phyloP scores from a whole-genome alignment of 148 eudicot species.

The Diospyros kaki region DNA sequence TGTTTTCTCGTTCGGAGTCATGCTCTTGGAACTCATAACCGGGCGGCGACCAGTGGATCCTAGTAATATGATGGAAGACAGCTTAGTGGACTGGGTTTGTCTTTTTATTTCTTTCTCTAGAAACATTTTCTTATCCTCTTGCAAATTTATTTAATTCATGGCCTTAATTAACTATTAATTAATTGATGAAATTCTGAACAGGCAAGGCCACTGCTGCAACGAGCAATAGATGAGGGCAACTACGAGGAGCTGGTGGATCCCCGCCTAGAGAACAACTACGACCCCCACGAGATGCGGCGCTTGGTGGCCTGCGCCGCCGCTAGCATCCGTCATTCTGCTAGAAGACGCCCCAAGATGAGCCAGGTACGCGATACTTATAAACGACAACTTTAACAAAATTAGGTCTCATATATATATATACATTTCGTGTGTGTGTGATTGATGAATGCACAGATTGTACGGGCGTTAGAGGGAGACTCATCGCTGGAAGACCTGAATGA shows the following conservation, averaged over 20 bases:
- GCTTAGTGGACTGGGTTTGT: slow-evolving; percentile 80
- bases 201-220: slow-evolving; percentile 39
- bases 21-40: slow-evolving; percentile 77
- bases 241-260: slow-evolving; percentile 35
- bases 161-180: too few species aligned
- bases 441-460: slow-evolving; percentile 48
- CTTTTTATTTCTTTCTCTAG: not conserved
- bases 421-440: too few species aligned
- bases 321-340: slow-evolving; percentile 54
- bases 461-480: slow-evolving; percentile 69
- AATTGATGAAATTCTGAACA: not conserved
- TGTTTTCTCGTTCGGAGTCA: slow-evolving; percentile 83
- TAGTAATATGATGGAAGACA: slow-evolving; percentile 66
- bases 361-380: slow-evolving; percentile 29
- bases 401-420: too few species aligned
- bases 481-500: slow-evolving; percentile 59
- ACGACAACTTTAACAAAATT: too few species aligned
- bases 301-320: slow-evolving; percentile 61
- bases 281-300: slow-evolving; percentile 42
- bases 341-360: slow-evolving; percentile 55
- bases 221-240: slow-evolving; percentile 49
- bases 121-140: too few species aligned
- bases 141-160: too few species aligned
- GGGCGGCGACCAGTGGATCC: slow-evolving; percentile 71
- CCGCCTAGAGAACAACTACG: slow-evolving; percentile 27